Evolutionary conservation across 768 basidiomycete genomes (phyloP), one percentile per base, ranked within the genome.

Genomic region (Xanthoconium stramineum): DNA sequence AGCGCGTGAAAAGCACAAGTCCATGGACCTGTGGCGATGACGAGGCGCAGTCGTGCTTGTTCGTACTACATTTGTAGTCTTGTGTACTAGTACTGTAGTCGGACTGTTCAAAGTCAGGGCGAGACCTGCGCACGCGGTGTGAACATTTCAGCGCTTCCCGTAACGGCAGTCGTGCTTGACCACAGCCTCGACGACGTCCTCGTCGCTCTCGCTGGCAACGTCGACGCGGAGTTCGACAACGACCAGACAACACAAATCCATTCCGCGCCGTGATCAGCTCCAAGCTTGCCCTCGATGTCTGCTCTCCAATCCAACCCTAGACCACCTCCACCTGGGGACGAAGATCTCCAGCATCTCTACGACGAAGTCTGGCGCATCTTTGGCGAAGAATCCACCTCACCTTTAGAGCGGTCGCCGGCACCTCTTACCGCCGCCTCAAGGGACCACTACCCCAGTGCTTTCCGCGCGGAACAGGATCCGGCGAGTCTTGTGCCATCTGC

Each of bases 301-400:
- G 56, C 72, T 24, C 65, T 69, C 50, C 71, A 74, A 20, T 56
- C 72, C 40, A 68, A 72, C 58, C 56, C 64, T 57, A 75, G 64
- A 59, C 67, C 70, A 30, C 70, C 71, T 15, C 75, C 75, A 8
- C 82, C 85, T 5, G 80, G 81, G 38, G 88, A 89, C 58, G 83
- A 84, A 63, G 88, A 89, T 65, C 78, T 90, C 6, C 85, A 88
- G 61, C 78, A 80, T 54, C 79, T 91, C 43, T 91, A 89, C 70
- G 81, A 89, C 59, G 85, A 88, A 68, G 88, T 90, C 20, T 85
- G 85, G 76, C 82, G 81, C 44, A 82, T 81, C 30, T 90, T 88
- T 62, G 71, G 77, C 32, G 83, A 86, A 49, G 79, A 80, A 62
- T 35, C 70, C 4, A 0, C 60, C 6, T 70, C 78, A 0, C 69